Evolutionary conservation across 2,329 filamentous ascomycete genomes (phyloP).

Genomic region (Bipolaris sorokiniana): DNA sequence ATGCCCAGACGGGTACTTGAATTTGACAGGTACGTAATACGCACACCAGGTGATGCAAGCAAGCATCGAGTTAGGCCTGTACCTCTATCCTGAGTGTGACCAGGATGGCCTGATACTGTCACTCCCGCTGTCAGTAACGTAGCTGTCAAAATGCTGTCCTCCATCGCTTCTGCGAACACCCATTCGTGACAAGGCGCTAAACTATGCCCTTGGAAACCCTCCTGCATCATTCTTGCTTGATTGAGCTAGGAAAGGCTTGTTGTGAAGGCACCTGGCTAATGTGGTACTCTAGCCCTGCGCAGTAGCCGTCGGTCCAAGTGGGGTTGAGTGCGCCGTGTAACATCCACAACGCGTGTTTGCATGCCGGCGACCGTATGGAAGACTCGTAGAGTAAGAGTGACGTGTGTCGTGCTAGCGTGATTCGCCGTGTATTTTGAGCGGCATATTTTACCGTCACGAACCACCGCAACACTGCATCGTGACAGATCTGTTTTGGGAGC

Average conservation of each 20-base stretch:
- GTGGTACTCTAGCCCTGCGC: slow-evolving; percentile 41
- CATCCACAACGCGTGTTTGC: slow-evolving; percentile 37
- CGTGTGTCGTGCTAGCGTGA: slow-evolving; percentile 15
- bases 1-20: slow-evolving; percentile 32
- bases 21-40: slow-evolving; percentile 41
- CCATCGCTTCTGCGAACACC: slow-evolving; percentile 34
- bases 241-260: slow-evolving; percentile 27
- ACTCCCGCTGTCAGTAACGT: slow-evolving; percentile 43
- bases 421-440: slow-evolving; percentile 7
- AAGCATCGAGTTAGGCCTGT: slow-evolving; percentile 18
- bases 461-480: slow-evolving; percentile 6
- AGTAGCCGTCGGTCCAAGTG: slow-evolving; percentile 41
- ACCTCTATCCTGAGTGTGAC: slow-evolving; percentile 21
- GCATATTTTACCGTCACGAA: slow-evolving; percentile 5
- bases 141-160: slow-evolving; percentile 41
- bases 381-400: slow-evolving; percentile 24
- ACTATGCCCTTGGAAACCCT: slow-evolving; percentile 37
- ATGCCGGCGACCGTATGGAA: slow-evolving; percentile 38
- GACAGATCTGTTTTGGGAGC: background rate
- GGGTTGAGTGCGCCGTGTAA: slow-evolving; percentile 33
- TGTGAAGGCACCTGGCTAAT: slow-evolving; percentile 26
- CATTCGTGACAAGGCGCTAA: slow-evolving; percentile 33
- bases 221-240: slow-evolving; percentile 27
- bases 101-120: slow-evolving; percentile 36
- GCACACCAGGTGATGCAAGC: slow-evolving; percentile 25